Percentiles rank a stretch among this genome's conserved stretches.
phyloP scores from a whole-genome alignment of 179 eudicot genomes.

The Carnegiea gigantea region DNA sequence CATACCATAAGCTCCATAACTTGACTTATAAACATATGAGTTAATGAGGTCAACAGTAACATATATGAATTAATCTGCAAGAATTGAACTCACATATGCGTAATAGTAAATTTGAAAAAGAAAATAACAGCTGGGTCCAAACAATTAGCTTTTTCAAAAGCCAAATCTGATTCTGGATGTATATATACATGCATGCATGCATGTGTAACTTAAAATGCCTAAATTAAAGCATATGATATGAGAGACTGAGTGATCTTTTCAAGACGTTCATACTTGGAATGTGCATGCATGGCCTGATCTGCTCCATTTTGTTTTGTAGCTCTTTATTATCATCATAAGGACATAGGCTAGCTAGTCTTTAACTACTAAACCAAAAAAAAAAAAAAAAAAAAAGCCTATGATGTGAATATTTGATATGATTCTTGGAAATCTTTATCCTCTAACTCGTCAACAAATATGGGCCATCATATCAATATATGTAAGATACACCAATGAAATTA shows the following conservation, averaged over 20 bases:
- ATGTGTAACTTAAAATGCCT: neutral
- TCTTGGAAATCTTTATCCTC: neutral
- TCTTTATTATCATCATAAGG: neutral
- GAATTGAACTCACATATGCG: no score
- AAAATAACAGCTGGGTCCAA: neutral
- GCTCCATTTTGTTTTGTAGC: neutral
- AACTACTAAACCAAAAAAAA: neutral
- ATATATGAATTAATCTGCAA: neutral
- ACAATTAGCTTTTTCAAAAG: neutral
- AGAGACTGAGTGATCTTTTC: neutral
- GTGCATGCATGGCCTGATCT: neutral
- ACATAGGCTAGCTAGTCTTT: neutral
- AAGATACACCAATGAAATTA: neutral
- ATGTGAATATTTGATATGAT: neutral
- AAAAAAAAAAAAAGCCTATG: neutral
- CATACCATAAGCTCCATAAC: no score
- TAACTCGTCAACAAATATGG: neutral
- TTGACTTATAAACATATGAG: no score
- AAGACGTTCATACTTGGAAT: neutral
- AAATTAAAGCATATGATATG: neutral
- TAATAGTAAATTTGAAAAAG: neutral
- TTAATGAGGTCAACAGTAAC: no score
- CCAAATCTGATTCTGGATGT: neutral
- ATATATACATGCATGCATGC: slow-evolving; percentile 5
- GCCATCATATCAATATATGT: neutral